Percentiles rank a stretch among this genome's conserved stretches.
Conservation (phyloP, 2,329 filamentous ascomycete species). For the Myriosclerotinia curreyana region DNA sequence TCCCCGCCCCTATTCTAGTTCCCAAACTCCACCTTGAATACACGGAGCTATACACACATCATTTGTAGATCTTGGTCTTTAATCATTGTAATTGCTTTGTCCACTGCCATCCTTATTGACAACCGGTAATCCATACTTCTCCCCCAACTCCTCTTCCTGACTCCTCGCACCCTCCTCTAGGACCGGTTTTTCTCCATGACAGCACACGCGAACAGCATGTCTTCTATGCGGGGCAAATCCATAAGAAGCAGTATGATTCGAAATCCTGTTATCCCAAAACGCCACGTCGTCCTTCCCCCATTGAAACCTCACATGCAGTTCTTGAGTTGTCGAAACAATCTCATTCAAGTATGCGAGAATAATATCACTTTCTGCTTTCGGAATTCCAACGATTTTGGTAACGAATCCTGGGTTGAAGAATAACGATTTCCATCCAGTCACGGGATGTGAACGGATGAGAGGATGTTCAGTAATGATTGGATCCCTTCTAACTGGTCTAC, state of each 20-base stretch:
- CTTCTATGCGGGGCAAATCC: constrained; percentile 56
- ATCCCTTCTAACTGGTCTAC: constrained; percentile 48
- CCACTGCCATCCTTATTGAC: constrained; percentile 56
- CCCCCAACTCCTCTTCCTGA: constrained; percentile 53
- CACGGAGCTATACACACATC: not conserved
- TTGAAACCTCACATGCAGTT: constrained; percentile 65
- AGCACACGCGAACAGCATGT: constrained; percentile 47
- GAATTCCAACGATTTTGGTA: constrained; percentile 55
- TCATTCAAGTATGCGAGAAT: constrained; percentile 53
- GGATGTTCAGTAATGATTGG: constrained; percentile 55
- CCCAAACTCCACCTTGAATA: not conserved
- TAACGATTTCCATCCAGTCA: constrained; percentile 59
- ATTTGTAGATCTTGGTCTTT: not conserved
- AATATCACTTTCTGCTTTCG: constrained; percentile 53
- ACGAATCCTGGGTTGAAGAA: constrained; percentile 60
- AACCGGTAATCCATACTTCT: constrained; percentile 47
- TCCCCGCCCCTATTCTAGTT: no score
- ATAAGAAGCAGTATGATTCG: constrained; percentile 53
- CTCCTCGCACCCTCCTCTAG: constrained; percentile 42
- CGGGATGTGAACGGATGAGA: constrained; percentile 56
- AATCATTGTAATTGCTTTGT: constrained; percentile 56
- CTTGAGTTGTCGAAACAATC: constrained; percentile 57
- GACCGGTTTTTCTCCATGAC: constrained; percentile 38
- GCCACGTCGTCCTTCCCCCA: constrained; percentile 65
- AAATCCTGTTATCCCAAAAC: constrained; percentile 63